These are phyloP conservation scores for Pichia eremophila DNA, from an alignment of 805 yeast genomes.

Conservation along the genomic window DNA sequence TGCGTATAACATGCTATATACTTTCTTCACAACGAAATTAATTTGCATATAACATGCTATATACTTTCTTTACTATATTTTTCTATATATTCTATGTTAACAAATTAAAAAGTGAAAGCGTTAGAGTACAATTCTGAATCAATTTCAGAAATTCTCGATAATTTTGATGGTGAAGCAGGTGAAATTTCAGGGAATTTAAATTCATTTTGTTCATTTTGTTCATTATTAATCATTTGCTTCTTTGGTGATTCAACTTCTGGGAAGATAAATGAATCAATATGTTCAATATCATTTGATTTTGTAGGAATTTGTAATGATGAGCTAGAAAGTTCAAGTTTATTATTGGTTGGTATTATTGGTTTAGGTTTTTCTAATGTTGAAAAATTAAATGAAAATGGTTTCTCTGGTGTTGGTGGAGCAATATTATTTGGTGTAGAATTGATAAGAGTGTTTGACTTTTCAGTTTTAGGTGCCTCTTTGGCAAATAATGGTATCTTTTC, in stretches of 20 bases:
- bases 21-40: too few species aligned
- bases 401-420: too few species aligned
- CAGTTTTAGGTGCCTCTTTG: neutral
- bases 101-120: neutral
- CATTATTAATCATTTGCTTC: too few species aligned
- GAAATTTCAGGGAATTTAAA: neutral
- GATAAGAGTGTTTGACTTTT: too few species aligned
- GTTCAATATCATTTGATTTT: constrained; percentile 3
- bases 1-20: too few species aligned
- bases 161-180: neutral
- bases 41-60: too few species aligned
- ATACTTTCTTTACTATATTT: too few species aligned
- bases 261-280: constrained; percentile 16
- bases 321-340: neutral
- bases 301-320: neutral
- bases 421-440: too few species aligned
- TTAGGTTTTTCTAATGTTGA: neutral
- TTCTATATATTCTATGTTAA: neutral
- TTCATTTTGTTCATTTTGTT: neutral
- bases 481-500: too few species aligned
- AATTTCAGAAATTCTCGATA: neutral
- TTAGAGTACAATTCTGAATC: neutral
- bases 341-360: neutral
- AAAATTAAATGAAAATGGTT: too few species aligned
- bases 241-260: constrained; percentile 13